Evolutionary conservation across 768 basidiomycete genomes (phyloP), one percentile per base, ranked within the genome.

Genomic region (Termitomyces sp.): DNA sequence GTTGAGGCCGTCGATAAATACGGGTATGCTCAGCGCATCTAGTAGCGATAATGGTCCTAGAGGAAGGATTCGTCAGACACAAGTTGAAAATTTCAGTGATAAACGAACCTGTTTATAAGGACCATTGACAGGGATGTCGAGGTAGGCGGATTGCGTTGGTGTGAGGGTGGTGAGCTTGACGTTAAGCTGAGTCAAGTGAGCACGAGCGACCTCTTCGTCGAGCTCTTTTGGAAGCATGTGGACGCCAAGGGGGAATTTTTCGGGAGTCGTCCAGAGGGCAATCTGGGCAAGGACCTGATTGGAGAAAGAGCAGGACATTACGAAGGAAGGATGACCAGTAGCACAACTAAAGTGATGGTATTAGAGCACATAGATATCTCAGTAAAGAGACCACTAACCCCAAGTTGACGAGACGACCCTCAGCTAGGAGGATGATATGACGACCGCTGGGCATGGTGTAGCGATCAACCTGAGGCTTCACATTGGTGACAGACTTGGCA

Each of bases 231-330:
- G 97, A 51, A 99, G 82, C 77, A 98, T 95, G 83, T 99, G 96
- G 32, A 98, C 96, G 61, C 97, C 97, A 66, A 98, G 83, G 51
- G 91, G 89, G 86, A 98, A 98, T 70, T 88, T 86, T 74, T 87
- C 86, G 35, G 88, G 85, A 63, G 86, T 91, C 45, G 92, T 95
- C 94, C 94, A 99, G 71, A 99, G 87, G 24, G 94, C 95, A 68
- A 99, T 98, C 77, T 97, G 95, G 32, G 96, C 96, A 67, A 99
- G 82, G 61, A 94, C 92, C 76, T 99, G 97, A 84, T 99, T 99
- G 71, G 93, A 77, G 81, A 99, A 99, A 44, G 97, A 99, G 82
- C 95, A 98, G 18, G 96, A 98, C 97, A 99, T 99, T 77, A 99
- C 97, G 76, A 95, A 98, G 45, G 96, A 98, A 36, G 97, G 96